These are phyloP conservation scores for Clarkia xantiana DNA, from an alignment of 345 rosid genomes.

Conservation along the genomic window DNA sequence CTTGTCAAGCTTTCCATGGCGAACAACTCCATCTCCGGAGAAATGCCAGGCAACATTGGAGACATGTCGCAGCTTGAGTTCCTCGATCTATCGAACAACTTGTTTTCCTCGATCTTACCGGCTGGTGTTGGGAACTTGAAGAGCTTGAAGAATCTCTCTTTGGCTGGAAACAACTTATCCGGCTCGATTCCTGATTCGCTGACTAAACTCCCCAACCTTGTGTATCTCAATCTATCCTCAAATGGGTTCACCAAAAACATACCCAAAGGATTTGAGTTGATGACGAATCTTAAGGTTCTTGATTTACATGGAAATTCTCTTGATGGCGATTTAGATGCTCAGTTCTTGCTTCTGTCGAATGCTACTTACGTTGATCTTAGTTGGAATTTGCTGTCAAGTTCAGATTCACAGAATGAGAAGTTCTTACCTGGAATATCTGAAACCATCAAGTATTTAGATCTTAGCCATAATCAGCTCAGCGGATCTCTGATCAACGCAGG, in stretches of 20 bases:
- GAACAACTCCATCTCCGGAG: conserved; percentile 71
- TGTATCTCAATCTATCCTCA: conserved; percentile 58
- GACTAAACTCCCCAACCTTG: conserved; percentile 43
- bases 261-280: conserved; percentile 65
- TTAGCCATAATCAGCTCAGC: conserved; percentile 73
- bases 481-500: conserved; percentile 64
- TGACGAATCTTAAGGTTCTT: conserved; percentile 54
- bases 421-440: conserved; percentile 68
- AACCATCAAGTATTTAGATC: conserved; percentile 57
- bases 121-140: conserved; percentile 46
- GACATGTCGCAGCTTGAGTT: conserved; percentile 59
- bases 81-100: conserved; percentile 66
- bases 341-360: conserved; percentile 71
- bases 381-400: conserved; percentile 48
- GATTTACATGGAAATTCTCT: conserved; percentile 73
- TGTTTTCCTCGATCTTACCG: conserved; percentile 51
- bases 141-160: conserved; percentile 58
- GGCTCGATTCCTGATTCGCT: conserved; percentile 52
- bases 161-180: conserved; percentile 84
- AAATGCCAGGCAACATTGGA: conserved; percentile 47
- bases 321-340: conserved; percentile 63
- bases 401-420: conserved; percentile 34
- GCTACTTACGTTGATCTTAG: conserved; percentile 76
- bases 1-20: conserved; percentile 85
- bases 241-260: conserved; percentile 49